Evolutionary conservation across 768 basidiomycete genomes (phyloP), one percentile per base, ranked within the genome.

Genomic region (Rubroboletus pulcherrimus): DNA sequence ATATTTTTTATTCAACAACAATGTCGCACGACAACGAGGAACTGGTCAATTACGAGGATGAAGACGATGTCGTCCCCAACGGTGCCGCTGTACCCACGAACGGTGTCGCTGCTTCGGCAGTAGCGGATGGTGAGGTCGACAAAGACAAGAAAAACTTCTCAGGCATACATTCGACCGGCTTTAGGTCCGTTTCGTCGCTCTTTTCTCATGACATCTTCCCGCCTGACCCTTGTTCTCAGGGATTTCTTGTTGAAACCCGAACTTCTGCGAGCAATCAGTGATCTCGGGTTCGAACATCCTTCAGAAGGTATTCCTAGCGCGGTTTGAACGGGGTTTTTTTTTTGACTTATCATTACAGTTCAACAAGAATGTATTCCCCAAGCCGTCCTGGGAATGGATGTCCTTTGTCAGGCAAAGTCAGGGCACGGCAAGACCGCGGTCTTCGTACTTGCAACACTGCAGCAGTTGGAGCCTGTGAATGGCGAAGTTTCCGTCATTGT

Each of bases 341-440:
- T 57, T 44, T 52, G 10, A 40, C 53, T 37, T 30, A 43, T 30
- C 29, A 14, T 49, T 58, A 8, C 66, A 98, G 97, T 99, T 60
- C 97, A 99, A 78, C 97, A 99, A 79, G 97, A 99, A 79, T 98
- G 97, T 74, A 98, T 99, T 66, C 97, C 97, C 43, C 97, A 99
- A 77, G 96, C 97, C 55, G 97, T 99, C 64, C 82, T 99, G 51
- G 97, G 97, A 59, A 98, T 98, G 92, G 97, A 99, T 68, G 96
- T 99, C 42, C 84, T 99, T 45, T 99, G 97, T 75, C 97, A 99
- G 76, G 97, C 97, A 59, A 99, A 98, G 76, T 99, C 97, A 44
- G 97, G 97, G 68, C 89, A 94, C 69, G 93, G 93, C 67, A 99
- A 99, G 79, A 99, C 97, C 19, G 97, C 97, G 24, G 97, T 99